Conservation (phyloP, 2,329 filamentous ascomycete species). For the Penicillium verrucosum region DNA sequence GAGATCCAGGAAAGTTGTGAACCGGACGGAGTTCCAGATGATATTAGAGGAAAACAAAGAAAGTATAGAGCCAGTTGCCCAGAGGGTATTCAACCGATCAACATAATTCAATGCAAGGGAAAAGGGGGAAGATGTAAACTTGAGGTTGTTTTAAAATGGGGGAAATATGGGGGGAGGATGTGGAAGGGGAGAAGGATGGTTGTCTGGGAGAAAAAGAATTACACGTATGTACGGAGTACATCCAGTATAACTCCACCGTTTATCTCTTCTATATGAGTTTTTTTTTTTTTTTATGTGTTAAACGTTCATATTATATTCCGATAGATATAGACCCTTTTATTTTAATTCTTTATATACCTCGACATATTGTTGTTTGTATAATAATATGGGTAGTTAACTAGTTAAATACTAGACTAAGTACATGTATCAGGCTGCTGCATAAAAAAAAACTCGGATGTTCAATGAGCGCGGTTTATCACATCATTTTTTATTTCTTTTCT, state of each 20-base stretch:
- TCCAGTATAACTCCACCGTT: too few species aligned
- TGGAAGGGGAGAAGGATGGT: conserved; percentile 7
- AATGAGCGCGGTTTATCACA: not conserved
- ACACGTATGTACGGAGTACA: not conserved
- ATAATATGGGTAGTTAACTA: not conserved
- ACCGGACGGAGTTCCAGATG: conserved; percentile 18
- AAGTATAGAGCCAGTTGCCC: conserved; percentile 4
- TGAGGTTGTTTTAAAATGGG: conserved; percentile 6
- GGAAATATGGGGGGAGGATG: conserved; percentile 3
- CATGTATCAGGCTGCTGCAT: conserved; percentile 4
- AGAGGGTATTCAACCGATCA: conserved; percentile 14
- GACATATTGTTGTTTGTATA: not conserved
- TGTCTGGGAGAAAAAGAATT: conserved; percentile 10
- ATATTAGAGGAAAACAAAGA: conserved; percentile 2
- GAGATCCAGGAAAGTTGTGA: conserved; percentile 15
- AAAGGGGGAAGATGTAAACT: conserved; percentile 3
- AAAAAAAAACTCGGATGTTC: conserved; percentile 5
- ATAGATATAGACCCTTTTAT: not conserved
- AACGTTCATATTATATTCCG: not conserved
- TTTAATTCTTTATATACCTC: not conserved
- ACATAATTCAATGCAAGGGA: conserved; percentile 13
- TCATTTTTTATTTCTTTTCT: not conserved
- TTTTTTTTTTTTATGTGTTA: not conserved
- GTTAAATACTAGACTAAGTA: not conserved
- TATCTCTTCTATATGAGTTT: too few species aligned